Evolutionary conservation across 2,329 filamentous ascomycete species (phyloP).

Genomic region (Chaetomiaceae sp.): DNA sequence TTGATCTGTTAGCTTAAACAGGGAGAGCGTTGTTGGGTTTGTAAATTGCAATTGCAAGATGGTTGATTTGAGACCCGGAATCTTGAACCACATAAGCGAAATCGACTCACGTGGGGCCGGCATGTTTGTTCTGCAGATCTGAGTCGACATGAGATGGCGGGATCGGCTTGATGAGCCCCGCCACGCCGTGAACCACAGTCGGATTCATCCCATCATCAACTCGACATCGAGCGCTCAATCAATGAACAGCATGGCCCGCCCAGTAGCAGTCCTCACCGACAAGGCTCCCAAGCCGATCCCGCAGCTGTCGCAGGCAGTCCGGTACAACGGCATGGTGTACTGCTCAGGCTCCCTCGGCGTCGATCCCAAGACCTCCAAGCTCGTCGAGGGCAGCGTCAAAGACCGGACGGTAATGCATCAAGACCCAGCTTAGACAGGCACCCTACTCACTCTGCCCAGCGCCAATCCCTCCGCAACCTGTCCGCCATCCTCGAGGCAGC

Average conservation of each 20-base stretch:
- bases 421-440: too few species aligned
- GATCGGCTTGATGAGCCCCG: too few species aligned
- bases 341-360: constrained; percentile 61
- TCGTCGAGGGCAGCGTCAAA: constrained; percentile 54
- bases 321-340: constrained; percentile 64
- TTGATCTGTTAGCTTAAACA: too few species aligned
- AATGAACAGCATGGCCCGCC: constrained; percentile 34
- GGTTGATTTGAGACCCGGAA: too few species aligned
- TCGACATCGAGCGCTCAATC: neutral
- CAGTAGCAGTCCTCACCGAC: constrained; percentile 39
- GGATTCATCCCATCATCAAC: too few species aligned
- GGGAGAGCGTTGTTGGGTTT: too few species aligned
- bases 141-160: too few species aligned
- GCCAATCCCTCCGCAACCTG: constrained; percentile 56
- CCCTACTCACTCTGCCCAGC: constrained; percentile 31
- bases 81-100: too few species aligned
- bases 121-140: too few species aligned
- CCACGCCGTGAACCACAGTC: too few species aligned
- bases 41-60: too few species aligned
- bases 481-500: constrained; percentile 55
- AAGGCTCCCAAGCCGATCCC: constrained; percentile 50
- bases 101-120: too few species aligned
- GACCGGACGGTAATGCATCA: constrained; percentile 51
- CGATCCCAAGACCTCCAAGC: constrained; percentile 48
- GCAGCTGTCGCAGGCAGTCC: constrained; percentile 57